These are phyloP conservation scores for Paraleonurus japonicus DNA, from an alignment of 257 asterid species.

Conservation along the genomic window DNA sequence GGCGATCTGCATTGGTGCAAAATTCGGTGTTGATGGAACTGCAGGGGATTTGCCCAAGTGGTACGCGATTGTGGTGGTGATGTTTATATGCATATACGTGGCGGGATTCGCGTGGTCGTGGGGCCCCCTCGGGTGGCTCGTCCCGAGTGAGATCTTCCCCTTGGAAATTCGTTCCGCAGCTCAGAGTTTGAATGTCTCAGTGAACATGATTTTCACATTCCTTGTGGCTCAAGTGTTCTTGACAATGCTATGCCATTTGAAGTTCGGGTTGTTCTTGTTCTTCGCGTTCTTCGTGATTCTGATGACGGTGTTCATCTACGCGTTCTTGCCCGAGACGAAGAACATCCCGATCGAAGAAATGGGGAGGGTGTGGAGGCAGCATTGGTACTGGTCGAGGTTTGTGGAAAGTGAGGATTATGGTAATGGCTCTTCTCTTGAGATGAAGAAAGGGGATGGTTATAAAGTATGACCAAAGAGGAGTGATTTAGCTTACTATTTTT, in stretches of 20 bases:
- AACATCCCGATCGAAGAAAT: constrained; percentile 65
- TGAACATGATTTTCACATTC: constrained; percentile 57
- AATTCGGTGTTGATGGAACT: constrained; percentile 48
- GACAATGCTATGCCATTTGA: constrained; percentile 70
- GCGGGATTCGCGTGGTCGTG: constrained; percentile 66
- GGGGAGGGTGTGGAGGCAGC: constrained; percentile 53
- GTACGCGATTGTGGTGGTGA: constrained; percentile 52
- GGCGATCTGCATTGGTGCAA: constrained; percentile 49
- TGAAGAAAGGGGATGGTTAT: constrained; percentile 28
- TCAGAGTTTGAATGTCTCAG: constrained; percentile 46
- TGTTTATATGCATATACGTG: constrained; percentile 48
- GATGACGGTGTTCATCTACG: constrained; percentile 44
- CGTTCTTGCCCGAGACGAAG: constrained; percentile 69
- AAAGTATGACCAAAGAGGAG: constrained; percentile 30
- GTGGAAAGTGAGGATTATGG: constrained; percentile 40
- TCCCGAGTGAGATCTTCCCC: constrained; percentile 90
- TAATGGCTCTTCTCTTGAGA: constrained; percentile 23
- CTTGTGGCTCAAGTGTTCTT: constrained; percentile 66
- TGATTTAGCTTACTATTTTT: background rate
- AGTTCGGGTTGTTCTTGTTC: constrained; percentile 54
- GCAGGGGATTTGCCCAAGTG: constrained; percentile 36
- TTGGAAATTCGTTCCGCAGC: constrained; percentile 62
- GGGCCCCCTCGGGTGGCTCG: constrained; percentile 96
- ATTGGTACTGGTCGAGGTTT: constrained; percentile 57
- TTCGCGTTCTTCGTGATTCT: constrained; percentile 42